These are phyloP conservation scores for Ziziphus jujuba DNA, from an alignment of 306 rosid genomes.

Conservation along the genomic window DNA sequence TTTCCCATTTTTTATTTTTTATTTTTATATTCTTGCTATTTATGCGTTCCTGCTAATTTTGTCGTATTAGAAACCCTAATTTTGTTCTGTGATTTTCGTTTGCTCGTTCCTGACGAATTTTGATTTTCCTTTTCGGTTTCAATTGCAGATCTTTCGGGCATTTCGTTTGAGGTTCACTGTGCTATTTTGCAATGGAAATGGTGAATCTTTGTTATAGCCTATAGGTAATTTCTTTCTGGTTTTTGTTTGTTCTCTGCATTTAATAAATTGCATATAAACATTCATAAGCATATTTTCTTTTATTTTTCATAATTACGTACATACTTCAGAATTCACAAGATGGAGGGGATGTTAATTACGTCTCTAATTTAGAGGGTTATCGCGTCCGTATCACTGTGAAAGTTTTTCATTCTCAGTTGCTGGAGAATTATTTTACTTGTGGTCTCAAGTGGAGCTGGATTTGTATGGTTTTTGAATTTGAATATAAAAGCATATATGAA, in stretches of 20 bases:
- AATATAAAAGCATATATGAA: too few relatives aligned
- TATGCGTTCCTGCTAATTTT: not conserved
- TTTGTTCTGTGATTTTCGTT: not conserved
- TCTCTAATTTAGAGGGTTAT: not conserved
- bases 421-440: not conserved
- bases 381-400: not conserved
- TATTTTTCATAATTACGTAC: not conserved
- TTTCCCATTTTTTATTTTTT: slow-evolving; percentile 1
- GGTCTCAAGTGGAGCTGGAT: not conserved
- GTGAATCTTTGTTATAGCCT: not conserved
- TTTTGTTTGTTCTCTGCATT: not conserved
- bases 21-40: slow-evolving; percentile 2
- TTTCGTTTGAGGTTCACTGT: not conserved
- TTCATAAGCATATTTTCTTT: not conserved
- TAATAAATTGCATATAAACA: not conserved
- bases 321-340: too few relatives aligned
- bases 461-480: not conserved
- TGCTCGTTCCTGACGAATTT: not conserved
- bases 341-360: not conserved
- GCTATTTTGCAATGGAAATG: not conserved
- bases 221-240: not conserved
- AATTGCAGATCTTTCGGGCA: not conserved
- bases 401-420: not conserved
- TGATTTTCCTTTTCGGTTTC: not conserved
- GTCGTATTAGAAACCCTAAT: slow-evolving; percentile 14